Base-by-base conservation (phyloP, 495 filamentous ascomycete genomes). In the Xylaria curta region DNA sequence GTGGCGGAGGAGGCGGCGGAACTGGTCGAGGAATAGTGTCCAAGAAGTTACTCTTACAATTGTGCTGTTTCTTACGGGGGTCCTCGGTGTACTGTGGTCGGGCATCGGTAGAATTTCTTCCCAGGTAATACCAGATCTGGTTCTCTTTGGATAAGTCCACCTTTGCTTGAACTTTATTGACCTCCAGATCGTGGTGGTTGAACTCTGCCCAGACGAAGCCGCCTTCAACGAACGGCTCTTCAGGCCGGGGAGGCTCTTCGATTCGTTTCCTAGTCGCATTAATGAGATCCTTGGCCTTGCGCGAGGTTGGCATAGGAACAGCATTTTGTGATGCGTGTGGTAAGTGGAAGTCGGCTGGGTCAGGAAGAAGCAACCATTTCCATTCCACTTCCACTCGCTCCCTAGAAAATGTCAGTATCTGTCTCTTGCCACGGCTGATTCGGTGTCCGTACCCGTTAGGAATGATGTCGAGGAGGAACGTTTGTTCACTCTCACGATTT, bases 11-110 rank as follows among this genome's bases (percentile, higher is more conserved):
- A 65, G 28, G 77, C 54, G 62, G 72, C 28, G 81, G 74, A 46
- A 81, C 54, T 9, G 88, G 85, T 75, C 88, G 88, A 17, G 84
- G 87, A 67, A 91, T 81, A 2, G 87, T 87, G 59, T 91, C 89
- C 78, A 92, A 73, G 80, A 89, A 92, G 73, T 88, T 89, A 69
- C 85, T 87, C 80, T 88, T 88, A 40, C 81, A 72, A 66, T 89
- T 90, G 73, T 91, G 84, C 54, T 66, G 73, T 1, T 77, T 81
- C 24, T 87, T 89, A 49, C 82, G 82, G 71, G 87, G 89, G 83
- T 97, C 91, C 73, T 96, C 92, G 38, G 96, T 97, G 84, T 94
- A 99, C 78, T 97, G 93, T 56, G 93, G 91, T 81, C 91, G 94
- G 76, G 94, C 92, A 78, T 99, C 96, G 24, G 96, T 98, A 58